Percentiles rank a stretch among this genome's conserved stretches.
Evolutionary conservation across 2,329 filamentous ascomycete species (phyloP).

Genomic region (Cladosporium oxysporum): DNA sequence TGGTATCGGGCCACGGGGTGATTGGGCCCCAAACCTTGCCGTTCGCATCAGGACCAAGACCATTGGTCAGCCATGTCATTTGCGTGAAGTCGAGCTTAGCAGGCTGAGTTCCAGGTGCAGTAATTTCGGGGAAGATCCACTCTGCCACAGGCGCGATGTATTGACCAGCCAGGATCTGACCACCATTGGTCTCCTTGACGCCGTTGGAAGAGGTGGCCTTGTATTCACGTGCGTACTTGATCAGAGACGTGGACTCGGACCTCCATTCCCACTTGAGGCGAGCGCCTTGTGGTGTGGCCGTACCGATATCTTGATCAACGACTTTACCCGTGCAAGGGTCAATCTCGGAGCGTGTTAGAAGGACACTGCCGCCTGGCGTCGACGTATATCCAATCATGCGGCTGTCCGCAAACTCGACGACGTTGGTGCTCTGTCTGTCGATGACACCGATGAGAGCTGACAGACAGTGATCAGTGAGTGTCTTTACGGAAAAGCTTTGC

Average conservation of each 20-base stretch:
- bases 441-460: conserved; percentile 43
- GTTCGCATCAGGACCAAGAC: conserved; percentile 34
- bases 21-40: conserved; percentile 42
- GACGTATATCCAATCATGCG: conserved; percentile 42
- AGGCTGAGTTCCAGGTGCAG: conserved; percentile 40
- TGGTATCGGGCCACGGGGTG: conserved; percentile 22
- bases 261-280: conserved; percentile 38
- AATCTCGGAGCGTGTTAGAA: conserved; percentile 44
- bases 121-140: conserved; percentile 48
- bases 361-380: conserved; percentile 39
- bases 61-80: conserved; percentile 37
- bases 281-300: conserved; percentile 33
- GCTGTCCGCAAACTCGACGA: conserved; percentile 38
- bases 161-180: conserved; percentile 42
- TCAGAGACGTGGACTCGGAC: conserved; percentile 30
- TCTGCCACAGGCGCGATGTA: conserved; percentile 46
- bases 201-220: conserved; percentile 39
- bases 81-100: conserved; percentile 40
- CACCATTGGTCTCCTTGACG: conserved; percentile 38
- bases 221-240: conserved; percentile 47
- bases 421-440: conserved; percentile 36
- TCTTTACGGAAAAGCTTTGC: not conserved
- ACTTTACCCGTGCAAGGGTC: conserved; percentile 47
- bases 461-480: not conserved
- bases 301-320: conserved; percentile 40